Evolutionary conservation across 768 basidiomycete genomes (phyloP), one percentile per base, ranked within the genome.

Genomic region (Hirschioporus abietinus): DNA sequence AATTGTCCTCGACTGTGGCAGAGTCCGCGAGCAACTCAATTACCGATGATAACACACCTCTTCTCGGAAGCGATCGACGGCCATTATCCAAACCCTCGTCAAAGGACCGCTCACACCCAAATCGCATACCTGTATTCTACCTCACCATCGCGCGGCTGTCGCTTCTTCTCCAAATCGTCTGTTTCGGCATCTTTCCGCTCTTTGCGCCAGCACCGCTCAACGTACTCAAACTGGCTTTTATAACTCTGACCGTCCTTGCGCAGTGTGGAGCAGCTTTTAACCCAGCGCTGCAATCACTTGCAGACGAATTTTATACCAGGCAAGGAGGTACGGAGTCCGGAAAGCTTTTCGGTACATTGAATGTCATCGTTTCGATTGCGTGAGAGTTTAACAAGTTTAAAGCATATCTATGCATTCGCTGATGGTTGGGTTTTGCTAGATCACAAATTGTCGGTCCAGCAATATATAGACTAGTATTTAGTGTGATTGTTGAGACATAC

Each of bases 291-390:
- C 88, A 91, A 65, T 89, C 89, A 24, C 82, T 93, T 36, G 87
- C 92, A 2, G 76, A 96, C 58, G 84, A 89, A 24, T 72, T 92
- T 58, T 91, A 88, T 68, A 77, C 77, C 27, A 76, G 76, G 23
- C 77, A 79, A 23, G 84, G 83, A 1, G 84, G 86, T 1, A 81
- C 80, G 17, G 90, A 94, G 71, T 78, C 82, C 17, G 95, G 93
- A 2, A 82, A 80, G 70, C 79, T 97, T 20, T 95, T 94, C 72
- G 95, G 93, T 12, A 92, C 87, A 4, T 70, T 95, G 66, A 87
- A 88, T 66, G 90, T 95, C 30, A 70, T 93, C 3, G 85, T 90
- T 68, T 86, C 89, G 4, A 72, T 93, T 10, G 81, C 86, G 86
- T 89, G 69, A 61, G 80, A 94, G 7, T 36, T 36, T 36, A 15